Base-by-base conservation (phyloP, 257 asterid species). In the Buddleja alternifolia region DNA sequence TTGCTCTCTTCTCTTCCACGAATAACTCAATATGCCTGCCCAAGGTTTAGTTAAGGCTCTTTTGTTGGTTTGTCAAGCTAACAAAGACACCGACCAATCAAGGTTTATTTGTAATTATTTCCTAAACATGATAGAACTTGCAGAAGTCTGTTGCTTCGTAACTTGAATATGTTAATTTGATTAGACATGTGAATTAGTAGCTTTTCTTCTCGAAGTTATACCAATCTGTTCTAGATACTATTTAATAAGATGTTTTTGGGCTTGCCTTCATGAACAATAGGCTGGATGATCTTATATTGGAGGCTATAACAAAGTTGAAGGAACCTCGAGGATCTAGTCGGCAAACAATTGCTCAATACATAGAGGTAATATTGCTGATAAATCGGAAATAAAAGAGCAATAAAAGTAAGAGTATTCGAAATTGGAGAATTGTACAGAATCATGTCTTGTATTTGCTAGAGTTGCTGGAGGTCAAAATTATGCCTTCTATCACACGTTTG, bases 321-420 rank as follows among this genome's bases (percentile, higher is more conserved):
- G 86, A 84, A 69, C 84, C 86, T 7, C 80, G 74, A 45, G 89
- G 89, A 53, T 76, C 89, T 71, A 73, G 70, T 73, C 77, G 78
- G 23, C 73, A 65, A 48, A 58, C 79, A 52, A 74, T 84, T 65
- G 63, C 74, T 56, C 67, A 45, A 23, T 81, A 67, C 77, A 76
- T 84, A 52, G 81, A 78, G 89, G 89, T 84, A 78, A 19, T 57
- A 11, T 41, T 41, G 7, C 24, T 21, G 8, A 45, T 63, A 16
- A 61, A 42, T 42, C 7, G 48, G 34, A 19, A 16, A 48, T 47
- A 45, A 23, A 25, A 19, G n/a, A 32, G 37, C 34, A 19, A 36
- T 36, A 19, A 14, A 19, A 67, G 50, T 59, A 16, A 21, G 48
- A 34, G 3, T 63, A 39, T 17, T 40, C 3, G 5, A 21, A 48